phyloP scores from a whole-genome alignment of 106 monocot species.

The Posidonia australis region DNA sequence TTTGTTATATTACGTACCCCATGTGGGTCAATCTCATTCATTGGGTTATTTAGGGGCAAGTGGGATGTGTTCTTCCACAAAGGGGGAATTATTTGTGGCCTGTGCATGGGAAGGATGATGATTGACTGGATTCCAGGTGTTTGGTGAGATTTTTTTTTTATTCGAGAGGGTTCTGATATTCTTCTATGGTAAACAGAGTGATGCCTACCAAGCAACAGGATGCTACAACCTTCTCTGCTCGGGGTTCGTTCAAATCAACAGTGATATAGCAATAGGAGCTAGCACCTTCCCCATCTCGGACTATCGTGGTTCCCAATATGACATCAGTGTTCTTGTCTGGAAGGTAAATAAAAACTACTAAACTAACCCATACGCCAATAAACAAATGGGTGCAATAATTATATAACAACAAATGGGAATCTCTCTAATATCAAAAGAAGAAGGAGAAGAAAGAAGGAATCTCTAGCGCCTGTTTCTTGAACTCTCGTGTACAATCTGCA shows the following conservation, averaged over 20 bases:
- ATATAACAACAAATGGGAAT: neutral
- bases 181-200: slow-evolving; percentile 22
- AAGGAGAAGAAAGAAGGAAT: slow-evolving; percentile 1
- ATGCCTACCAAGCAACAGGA: slow-evolving; percentile 60
- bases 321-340: slow-evolving; percentile 66
- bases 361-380: neutral
- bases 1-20: neutral
- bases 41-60: neutral
- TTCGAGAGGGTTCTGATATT: neutral
- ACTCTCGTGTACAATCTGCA: no score
- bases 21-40: neutral
- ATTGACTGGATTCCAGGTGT: slow-evolving; percentile 15
- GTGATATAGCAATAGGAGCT: slow-evolving; percentile 61
- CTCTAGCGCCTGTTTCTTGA: no score
- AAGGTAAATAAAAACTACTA: slow-evolving; percentile 32
- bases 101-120: neutral
- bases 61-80: neutral
- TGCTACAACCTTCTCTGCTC: slow-evolving; percentile 77
- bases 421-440: no score
- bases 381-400: neutral
- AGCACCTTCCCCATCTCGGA: slow-evolving; percentile 49
- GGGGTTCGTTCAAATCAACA: slow-evolving; percentile 61
- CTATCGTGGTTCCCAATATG: slow-evolving; percentile 44
- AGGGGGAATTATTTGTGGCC: neutral
- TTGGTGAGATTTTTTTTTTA: neutral